These are phyloP conservation scores for Corylus avellana DNA, from an alignment of 306 rosid genomes.

Conservation along the genomic window DNA sequence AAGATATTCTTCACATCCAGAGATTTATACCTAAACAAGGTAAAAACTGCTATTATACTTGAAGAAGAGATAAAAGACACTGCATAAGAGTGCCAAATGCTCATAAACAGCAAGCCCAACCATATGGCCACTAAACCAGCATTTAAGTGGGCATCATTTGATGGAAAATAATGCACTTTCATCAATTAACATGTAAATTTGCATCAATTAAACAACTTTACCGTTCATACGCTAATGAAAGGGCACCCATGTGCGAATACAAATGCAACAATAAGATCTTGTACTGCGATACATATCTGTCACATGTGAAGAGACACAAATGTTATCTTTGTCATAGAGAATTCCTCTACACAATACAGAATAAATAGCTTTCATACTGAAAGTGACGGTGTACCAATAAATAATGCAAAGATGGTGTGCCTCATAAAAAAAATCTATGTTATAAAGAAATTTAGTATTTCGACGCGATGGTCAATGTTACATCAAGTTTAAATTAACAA, in stretches of 20 bases:
- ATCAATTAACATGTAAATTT: conserved; percentile 1
- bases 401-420: not conserved
- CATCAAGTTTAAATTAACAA: not conserved
- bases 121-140: not conserved
- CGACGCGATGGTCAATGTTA: not conserved
- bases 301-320: conserved; percentile 27
- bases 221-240: conserved; percentile 82
- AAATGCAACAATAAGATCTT: conserved; percentile 83
- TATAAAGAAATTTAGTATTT: not conserved
- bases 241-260: conserved; percentile 78
- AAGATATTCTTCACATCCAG: conserved; percentile 89
- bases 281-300: conserved; percentile 74
- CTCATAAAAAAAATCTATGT: not conserved
- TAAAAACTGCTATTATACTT: conserved; percentile 23
- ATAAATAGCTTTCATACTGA: conserved; percentile 10
- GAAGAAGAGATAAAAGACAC: conserved; percentile 15
- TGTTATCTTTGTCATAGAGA: conserved; percentile 26
- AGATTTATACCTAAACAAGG: conserved; percentile 73
- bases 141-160: conserved; percentile 1
- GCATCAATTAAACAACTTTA: conserved; percentile 34
- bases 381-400: not conserved
- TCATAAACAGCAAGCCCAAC: not conserved
- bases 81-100: not conserved
- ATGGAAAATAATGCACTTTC: not conserved
- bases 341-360: not conserved